phyloP scores from a whole-genome alignment of 139 green algal genomes.

The Chlamydomonas sphaeroides region DNA sequence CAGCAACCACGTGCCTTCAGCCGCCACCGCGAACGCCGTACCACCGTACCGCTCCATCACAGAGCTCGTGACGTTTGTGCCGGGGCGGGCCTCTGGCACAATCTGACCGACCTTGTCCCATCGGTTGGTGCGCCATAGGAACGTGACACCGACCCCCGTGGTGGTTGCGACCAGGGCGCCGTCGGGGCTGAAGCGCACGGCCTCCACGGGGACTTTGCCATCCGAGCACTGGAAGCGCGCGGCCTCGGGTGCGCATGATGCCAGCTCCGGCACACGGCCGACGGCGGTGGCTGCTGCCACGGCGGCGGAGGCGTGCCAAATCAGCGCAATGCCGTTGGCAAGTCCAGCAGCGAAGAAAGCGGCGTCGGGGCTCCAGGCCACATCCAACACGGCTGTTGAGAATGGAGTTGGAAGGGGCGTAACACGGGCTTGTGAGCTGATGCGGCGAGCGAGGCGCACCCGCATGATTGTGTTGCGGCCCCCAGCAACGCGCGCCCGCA shows the following conservation, averaged over 20 bases:
- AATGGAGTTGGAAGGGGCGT: no score
- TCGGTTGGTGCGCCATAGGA: not conserved
- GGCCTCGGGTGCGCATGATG: not conserved
- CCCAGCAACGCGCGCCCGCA: no score
- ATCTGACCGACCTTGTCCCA: not conserved
- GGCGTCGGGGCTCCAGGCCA: conserved; percentile 32
- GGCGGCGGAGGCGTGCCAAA: conserved; percentile 1
- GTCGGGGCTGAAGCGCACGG: not conserved
- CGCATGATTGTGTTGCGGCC: no score
- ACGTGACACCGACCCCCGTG: not conserved
- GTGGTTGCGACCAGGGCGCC: not conserved
- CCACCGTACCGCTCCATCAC: not conserved
- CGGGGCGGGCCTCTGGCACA: not conserved
- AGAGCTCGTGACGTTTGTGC: no score
- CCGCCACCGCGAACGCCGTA: not conserved
- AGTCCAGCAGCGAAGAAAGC: not conserved
- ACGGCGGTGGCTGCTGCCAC: not conserved
- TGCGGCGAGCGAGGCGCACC: no score
- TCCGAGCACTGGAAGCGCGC: not conserved
- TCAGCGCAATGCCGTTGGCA: conserved; percentile 7
- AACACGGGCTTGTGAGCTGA: no score
- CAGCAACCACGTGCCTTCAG: conserved; percentile 5
- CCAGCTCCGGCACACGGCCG: not conserved
- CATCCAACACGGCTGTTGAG: not conserved
- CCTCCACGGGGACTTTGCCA: not conserved